A percentile compares a stretch with the other conserved stretches of the same genome.
Conservation (phyloP, 441 rosid species). For the Populus trichocarpa region DNA sequence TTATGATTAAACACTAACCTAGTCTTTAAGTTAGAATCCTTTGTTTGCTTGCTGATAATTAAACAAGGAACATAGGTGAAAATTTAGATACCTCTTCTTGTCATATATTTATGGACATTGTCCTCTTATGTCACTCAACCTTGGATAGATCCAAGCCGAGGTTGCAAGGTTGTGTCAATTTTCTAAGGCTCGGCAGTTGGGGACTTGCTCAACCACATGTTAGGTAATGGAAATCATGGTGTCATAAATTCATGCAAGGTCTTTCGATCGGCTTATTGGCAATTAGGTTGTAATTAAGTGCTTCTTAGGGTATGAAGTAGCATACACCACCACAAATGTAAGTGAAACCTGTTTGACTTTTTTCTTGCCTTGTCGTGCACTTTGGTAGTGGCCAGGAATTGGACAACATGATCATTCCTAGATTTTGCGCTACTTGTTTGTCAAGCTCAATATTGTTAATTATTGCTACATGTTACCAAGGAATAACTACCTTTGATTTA, state of each 20-base stretch:
- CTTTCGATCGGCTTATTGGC: background rate
- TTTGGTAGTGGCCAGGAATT: slow-evolving; percentile 21
- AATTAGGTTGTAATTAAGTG: slow-evolving; percentile 4
- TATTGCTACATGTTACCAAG: slow-evolving; percentile 10
- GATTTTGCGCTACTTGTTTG: slow-evolving; percentile 5
- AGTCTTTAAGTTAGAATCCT: background rate
- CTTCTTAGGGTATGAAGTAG: background rate
- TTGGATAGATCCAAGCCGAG: background rate
- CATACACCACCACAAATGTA: background rate
- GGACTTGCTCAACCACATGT: background rate
- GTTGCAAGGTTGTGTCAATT: background rate
- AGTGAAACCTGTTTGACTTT: slow-evolving; percentile 19
- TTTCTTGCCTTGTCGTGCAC: slow-evolving; percentile 11
- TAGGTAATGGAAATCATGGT: slow-evolving; percentile 1
- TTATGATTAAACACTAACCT: background rate
- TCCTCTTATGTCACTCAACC: background rate
- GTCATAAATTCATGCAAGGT: background rate
- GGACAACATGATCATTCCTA: slow-evolving; percentile 17
- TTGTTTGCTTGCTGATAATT: slow-evolving; percentile 10
- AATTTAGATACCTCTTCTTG: background rate
- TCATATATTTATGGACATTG: background rate
- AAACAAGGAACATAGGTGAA: background rate
- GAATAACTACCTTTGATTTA: background rate
- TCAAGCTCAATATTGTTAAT: slow-evolving; percentile 7
- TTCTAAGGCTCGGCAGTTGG: slow-evolving; percentile 8